Conservation (phyloP, 106 monocot species). For the Allium cepa region DNA sequence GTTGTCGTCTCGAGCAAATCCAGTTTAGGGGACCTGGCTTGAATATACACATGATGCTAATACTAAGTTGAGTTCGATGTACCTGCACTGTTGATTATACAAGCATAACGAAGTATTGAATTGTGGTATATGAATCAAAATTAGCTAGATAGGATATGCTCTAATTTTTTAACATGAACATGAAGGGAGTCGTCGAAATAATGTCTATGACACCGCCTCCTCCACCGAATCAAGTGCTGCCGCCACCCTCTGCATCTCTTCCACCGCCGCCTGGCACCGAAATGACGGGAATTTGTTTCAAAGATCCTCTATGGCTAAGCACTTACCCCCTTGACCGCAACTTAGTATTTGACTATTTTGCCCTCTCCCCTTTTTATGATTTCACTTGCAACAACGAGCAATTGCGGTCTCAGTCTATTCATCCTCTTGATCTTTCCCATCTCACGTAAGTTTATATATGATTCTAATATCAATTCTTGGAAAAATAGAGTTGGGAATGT, state of each 20-base stretch:
- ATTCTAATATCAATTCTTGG: too few relatives aligned
- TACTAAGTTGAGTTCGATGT: too few relatives aligned
- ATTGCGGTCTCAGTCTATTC: slow-evolving; percentile 82
- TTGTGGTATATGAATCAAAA: too few relatives aligned
- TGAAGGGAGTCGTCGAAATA: background rate
- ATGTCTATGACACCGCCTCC: slow-evolving; percentile 68
- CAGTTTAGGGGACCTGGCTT: too few relatives aligned
- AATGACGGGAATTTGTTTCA: slow-evolving; percentile 98
- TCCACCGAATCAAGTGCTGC: slow-evolving; percentile 9
- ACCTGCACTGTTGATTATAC: too few relatives aligned
- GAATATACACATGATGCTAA: too few relatives aligned
- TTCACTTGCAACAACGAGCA: slow-evolving; percentile 94
- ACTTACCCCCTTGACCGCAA: slow-evolving; percentile 88
- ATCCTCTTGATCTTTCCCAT: slow-evolving; percentile 85
- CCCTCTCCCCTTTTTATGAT: slow-evolving; percentile 95
- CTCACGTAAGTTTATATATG: slow-evolving; percentile 54
- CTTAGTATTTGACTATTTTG: slow-evolving; percentile 97
- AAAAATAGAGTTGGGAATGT: too few relatives aligned
- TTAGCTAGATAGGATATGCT: too few relatives aligned
- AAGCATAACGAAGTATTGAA: too few relatives aligned
- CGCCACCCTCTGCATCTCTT: background rate
- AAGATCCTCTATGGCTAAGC: slow-evolving; percentile 95
- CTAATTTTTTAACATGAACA: too few relatives aligned
- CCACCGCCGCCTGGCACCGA: slow-evolving; percentile 91
- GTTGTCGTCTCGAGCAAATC: too few relatives aligned